Percentiles rank a stretch among this genome's conserved stretches.
These are phyloP conservation scores for Geotrichum carabidarum DNA, from an alignment of 1,139 yeast species.

Conservation along the genomic window DNA sequence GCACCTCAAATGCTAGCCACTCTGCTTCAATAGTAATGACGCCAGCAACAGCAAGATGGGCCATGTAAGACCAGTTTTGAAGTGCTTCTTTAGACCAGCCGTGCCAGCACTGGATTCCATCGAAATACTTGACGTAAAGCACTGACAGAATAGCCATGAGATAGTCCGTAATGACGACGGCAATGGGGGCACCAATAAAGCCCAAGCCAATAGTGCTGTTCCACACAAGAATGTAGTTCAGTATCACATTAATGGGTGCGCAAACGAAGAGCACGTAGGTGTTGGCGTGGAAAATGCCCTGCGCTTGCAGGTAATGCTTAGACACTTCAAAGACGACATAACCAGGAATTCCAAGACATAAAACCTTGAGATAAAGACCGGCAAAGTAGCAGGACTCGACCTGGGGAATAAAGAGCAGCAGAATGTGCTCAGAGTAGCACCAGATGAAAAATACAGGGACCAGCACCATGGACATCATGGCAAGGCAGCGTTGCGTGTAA, in stretches of 20 bases:
- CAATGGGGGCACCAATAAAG: conserved; percentile 62
- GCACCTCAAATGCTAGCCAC: conserved; percentile 75
- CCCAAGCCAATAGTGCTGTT: conserved; percentile 56
- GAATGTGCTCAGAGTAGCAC: conserved; percentile 55
- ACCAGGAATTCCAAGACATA: conserved; percentile 76
- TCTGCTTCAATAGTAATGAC: conserved; percentile 82
- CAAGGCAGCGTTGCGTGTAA: conserved; percentile 53
- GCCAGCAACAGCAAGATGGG: conserved; percentile 70
- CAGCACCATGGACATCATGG: conserved; percentile 44
- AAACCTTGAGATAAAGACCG: conserved; percentile 55
- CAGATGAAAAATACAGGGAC: conserved; percentile 48
- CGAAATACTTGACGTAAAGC: conserved; percentile 49
- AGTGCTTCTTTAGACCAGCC: conserved; percentile 48
- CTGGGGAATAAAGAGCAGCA: conserved; percentile 52
- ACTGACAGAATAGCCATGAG: conserved; percentile 50
- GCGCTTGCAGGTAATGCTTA: conserved; percentile 81
- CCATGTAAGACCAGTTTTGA: conserved; percentile 58
- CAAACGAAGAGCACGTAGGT: conserved; percentile 69
- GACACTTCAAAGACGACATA: conserved; percentile 77
- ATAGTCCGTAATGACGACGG: conserved; percentile 62
- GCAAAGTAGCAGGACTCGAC: conserved; percentile 57
- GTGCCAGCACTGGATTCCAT: conserved; percentile 71
- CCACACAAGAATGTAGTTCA: conserved; percentile 81
- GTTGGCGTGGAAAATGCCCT: conserved; percentile 87
- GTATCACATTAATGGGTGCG: conserved; percentile 69